Evolutionary conservation across 441 rosid genomes (phyloP), one percentile per base, ranked within the genome.

Genomic region (Omphalea diandra): DNA sequence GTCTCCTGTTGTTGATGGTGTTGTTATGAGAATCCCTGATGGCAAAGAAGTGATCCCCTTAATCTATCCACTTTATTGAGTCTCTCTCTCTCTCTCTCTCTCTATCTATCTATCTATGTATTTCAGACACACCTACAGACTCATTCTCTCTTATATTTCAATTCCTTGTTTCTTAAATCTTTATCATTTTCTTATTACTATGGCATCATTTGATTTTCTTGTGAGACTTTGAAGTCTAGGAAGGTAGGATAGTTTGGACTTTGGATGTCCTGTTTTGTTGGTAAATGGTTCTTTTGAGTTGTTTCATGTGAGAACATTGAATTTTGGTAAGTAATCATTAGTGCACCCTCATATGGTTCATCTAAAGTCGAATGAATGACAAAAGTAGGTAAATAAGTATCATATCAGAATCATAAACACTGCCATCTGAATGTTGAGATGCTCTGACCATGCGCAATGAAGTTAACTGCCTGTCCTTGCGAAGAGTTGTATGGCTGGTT

Each of bases 1-100:
- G 81, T 96, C 99, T 54, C 99, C 99, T 65, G 98, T 96, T 77
- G 99, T 96, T 69, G 99, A 96, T 83, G 99, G 99, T 74, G 98
- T 94, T 80, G 99, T 96, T 54, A 89, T 96, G 98, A 88, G 99
- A 86, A 96, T 94, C 80, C 86, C 79, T 61, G 98, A 94, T 77
- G 99, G 99, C 70, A 96, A 96, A 85, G 99, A 96, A 80, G 99
- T 96, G 88, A 80, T 73, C 54, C 18, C 64, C 64, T 72, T 56
- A 36, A 20, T 50, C 7, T 47, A 15, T 57, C 4, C 41, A 60
- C 35, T 66, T 55, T 58, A 24, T 40, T 57, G 14, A 24, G 17
- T 38, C 55, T 44, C 40, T 62, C 67, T 56, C 12, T 52, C n/a
- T n/a, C n/a, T n/a, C n/a, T n/a, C 38, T 47, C 22, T 57, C 31